Percentiles rank a stretch among this genome's conserved stretches.
These are phyloP conservation scores for Populus hybrid DNA, from an alignment of 441 rosid genomes.

Conservation along the genomic window DNA sequence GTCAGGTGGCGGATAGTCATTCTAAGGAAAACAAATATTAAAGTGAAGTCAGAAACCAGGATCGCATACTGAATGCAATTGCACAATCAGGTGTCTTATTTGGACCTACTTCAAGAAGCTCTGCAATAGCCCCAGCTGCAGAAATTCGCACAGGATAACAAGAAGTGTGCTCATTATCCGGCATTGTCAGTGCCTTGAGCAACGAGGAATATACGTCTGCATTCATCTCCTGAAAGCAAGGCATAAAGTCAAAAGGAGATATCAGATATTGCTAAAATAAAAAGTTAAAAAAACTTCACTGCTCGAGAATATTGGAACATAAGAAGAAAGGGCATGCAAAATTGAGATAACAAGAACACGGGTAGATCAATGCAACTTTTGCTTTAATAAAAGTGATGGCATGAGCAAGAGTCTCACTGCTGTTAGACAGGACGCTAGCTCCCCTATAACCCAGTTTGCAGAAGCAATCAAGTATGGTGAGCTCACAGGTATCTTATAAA, in stretches of 20 bases:
- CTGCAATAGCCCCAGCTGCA: conserved; percentile 75
- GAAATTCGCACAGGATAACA: conserved; percentile 82
- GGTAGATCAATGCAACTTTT: conserved; percentile 10
- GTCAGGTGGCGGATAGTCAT: conserved; percentile 74
- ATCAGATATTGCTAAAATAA: conserved; percentile 12
- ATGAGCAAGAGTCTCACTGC: conserved; percentile 44
- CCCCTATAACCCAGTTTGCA: conserved; percentile 88
- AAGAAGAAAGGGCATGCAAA: conserved; percentile 13
- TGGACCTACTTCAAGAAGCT: conserved; percentile 64
- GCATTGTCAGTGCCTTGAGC: conserved; percentile 71
- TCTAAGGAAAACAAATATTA: conserved; percentile 42
- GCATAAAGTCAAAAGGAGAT: conserved; percentile 17
- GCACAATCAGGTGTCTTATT: conserved; percentile 16
- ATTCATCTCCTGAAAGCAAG: conserved; percentile 62
- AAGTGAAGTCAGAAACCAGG: conserved; percentile 21
- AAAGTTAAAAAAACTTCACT: neutral
- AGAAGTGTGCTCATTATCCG: conserved; percentile 46
- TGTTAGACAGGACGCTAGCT: conserved; percentile 77
- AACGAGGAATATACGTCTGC: conserved; percentile 67
- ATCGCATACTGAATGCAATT: conserved; percentile 7
- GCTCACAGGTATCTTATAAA: conserved; percentile 45
- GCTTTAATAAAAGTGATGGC: conserved; percentile 14
- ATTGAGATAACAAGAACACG: conserved; percentile 4
- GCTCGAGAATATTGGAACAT: conserved; percentile 12
- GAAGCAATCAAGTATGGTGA: conserved; percentile 77